phyloP scores from a whole-genome alignment of 1,284 basidiomycete genomes.

The Entoloma clypeatum region DNA sequence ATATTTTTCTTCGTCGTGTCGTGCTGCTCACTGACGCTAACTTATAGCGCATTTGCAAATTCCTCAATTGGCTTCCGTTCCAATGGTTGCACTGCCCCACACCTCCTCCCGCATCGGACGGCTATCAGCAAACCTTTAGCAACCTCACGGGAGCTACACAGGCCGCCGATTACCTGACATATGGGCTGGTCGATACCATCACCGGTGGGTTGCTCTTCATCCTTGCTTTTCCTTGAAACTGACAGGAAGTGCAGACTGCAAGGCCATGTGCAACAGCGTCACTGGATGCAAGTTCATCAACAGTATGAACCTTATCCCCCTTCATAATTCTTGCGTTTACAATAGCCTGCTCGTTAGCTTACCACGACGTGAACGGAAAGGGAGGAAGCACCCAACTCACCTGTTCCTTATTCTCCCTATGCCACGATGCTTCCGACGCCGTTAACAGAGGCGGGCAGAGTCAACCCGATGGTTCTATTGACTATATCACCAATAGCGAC shows the following conservation, averaged over 20 bases:
- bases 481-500: conserved; percentile 2
- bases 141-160: conserved; percentile 30
- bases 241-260: conserved; percentile 23
- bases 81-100: conserved; percentile 16
- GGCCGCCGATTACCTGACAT: conserved; percentile 30
- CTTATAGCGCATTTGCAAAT: conserved; percentile 23
- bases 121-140: conserved; percentile 25
- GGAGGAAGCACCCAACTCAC: conserved; percentile 33
- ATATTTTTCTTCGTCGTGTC: background rate
- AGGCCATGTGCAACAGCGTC: conserved; percentile 31
- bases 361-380: conserved; percentile 34
- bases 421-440: background rate
- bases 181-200: conserved; percentile 32
- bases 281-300: conserved; percentile 30
- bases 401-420: conserved; percentile 28
- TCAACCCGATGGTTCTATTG: background rate
- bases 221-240: background rate
- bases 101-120: conserved; percentile 20
- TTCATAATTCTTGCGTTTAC: background rate
- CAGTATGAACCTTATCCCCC: conserved; percentile 24
- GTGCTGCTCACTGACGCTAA: conserved; percentile 3
- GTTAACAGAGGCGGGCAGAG: conserved; percentile 6
- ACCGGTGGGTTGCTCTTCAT: conserved; percentile 18
- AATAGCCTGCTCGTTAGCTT: conserved; percentile 22
- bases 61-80: conserved; percentile 23